phyloP scores from a whole-genome alignment of 345 rosid genomes.

The Populus davidiana region DNA sequence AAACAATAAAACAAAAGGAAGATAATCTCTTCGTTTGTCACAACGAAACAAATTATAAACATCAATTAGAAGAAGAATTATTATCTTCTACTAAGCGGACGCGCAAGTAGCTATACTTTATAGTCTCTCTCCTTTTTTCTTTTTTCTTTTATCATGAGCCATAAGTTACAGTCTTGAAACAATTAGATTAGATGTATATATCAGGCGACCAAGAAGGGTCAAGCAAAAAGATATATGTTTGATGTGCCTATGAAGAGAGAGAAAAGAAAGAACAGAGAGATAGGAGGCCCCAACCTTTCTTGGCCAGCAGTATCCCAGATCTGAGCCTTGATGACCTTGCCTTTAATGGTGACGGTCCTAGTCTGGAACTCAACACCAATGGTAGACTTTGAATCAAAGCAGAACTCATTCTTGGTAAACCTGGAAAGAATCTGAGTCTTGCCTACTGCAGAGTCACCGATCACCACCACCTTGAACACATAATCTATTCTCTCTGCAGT shows the following conservation, averaged over 20 bases:
- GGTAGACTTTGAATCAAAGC: conserved; percentile 73
- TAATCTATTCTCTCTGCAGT: conserved; percentile 55
- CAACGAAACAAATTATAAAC: too few relatives aligned
- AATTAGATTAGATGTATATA: too few relatives aligned
- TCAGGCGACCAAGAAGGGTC: neutral
- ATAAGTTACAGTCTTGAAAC: neutral
- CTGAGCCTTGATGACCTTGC: conserved; percentile 79
- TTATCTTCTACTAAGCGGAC: neutral
- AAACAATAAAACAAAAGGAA: too few relatives aligned
- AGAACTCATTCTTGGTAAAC: conserved; percentile 67
- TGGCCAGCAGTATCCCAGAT: conserved; percentile 99
- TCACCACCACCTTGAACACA: conserved; percentile 75
- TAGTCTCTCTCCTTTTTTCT: too few relatives aligned
- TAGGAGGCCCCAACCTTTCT: conserved; percentile 53
- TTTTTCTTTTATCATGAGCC: too few relatives aligned
- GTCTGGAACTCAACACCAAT: conserved; percentile 89
- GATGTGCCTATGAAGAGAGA: neutral
- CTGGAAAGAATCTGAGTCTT: conserved; percentile 75
- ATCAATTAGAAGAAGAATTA: too few relatives aligned
- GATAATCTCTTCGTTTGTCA: neutral
- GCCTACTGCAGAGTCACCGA: conserved; percentile 82
- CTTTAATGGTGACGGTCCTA: conserved; percentile 53
- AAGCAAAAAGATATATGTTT: neutral
- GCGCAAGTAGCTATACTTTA: neutral
- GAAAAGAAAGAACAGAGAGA: neutral